phyloP scores from a whole-genome alignment of 106 monocot species.

The Allium sativum region DNA sequence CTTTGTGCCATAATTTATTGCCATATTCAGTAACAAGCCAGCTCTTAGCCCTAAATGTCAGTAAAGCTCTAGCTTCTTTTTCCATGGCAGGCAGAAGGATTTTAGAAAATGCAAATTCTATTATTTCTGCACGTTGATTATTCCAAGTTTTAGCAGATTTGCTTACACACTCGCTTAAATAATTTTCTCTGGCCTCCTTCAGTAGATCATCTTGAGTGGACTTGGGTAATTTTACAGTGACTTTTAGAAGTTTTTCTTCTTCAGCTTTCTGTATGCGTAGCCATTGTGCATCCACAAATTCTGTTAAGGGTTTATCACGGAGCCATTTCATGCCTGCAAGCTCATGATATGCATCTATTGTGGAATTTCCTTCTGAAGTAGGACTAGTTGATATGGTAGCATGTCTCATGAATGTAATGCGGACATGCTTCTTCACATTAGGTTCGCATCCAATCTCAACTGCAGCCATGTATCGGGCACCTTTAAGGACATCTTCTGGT shows the following conservation, averaged over 20 bases:
- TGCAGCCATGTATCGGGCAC: constrained; percentile 95
- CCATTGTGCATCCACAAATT: constrained; percentile 81
- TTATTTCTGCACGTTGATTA: constrained; percentile 70
- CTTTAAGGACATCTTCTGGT: constrained; percentile 83
- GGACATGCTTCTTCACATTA: constrained; percentile 69
- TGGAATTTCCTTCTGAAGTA: constrained; percentile 66
- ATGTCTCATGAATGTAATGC: constrained; percentile 60
- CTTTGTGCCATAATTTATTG: constrained; percentile 72
- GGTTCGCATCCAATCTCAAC: constrained; percentile 96
- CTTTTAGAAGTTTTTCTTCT: constrained; percentile 89
- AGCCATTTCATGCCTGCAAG: constrained; percentile 74
- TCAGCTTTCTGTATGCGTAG: constrained; percentile 92
- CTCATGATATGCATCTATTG: constrained; percentile 75
- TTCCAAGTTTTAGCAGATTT: constrained; percentile 85
- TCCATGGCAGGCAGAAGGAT: constrained; percentile 84
- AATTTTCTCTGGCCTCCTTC: constrained; percentile 49
- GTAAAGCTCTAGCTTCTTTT: constrained; percentile 73
- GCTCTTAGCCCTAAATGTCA: constrained; percentile 67
- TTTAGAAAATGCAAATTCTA: constrained; percentile 66
- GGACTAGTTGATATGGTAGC: constrained; percentile 85
- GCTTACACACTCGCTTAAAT: constrained; percentile 77
- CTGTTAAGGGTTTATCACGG: constrained; percentile 61
- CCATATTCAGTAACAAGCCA: constrained; percentile 87
- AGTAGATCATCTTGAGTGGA: constrained; percentile 44
- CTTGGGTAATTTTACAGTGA: constrained; percentile 71